Conservation (phyloP, 371 early-diverging fungal species). For the Syncephalastrum racemosum region DNA sequence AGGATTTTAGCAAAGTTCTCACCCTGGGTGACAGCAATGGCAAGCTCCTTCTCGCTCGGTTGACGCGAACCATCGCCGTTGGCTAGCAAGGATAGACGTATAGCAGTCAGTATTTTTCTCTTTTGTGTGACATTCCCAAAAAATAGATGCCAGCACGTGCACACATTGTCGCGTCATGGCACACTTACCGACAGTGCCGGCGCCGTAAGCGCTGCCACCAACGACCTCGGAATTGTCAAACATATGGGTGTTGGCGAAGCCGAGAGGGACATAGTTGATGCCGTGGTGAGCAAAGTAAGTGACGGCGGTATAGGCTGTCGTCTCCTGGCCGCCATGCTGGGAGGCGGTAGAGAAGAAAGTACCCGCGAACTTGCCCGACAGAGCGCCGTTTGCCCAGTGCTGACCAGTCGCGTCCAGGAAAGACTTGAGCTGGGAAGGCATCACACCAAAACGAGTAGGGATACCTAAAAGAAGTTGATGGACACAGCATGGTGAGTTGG, state of each 20-base stretch:
- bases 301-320: conserved; percentile 62
- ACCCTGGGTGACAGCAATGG: conserved; percentile 61
- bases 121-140: too few relatives aligned
- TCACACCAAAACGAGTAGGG: conserved; percentile 62
- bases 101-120: conserved; percentile 32
- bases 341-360: conserved; percentile 67
- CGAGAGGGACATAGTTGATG: conserved; percentile 69
- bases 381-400: conserved; percentile 61
- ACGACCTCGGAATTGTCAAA: conserved; percentile 39
- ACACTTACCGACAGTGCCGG: conserved; percentile 51
- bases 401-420: conserved; percentile 65
- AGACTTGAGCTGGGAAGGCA: conserved; percentile 72
- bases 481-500: too few relatives aligned
- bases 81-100: conserved; percentile 51
- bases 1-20: conserved; percentile 52
- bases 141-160: too few relatives aligned
- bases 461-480: conserved; percentile 19
- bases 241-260: conserved; percentile 41
- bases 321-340: conserved; percentile 75
- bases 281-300: conserved; percentile 74
- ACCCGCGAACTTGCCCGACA: conserved; percentile 66
- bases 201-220: conserved; percentile 73
- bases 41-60: conserved; percentile 58
- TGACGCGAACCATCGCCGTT: conserved; percentile 59
- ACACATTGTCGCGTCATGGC: too few relatives aligned